Evolutionary conservation across 106 monocot genomes (phyloP), one percentile per base, ranked within the genome.

Genomic region (Allium fistulosum): DNA sequence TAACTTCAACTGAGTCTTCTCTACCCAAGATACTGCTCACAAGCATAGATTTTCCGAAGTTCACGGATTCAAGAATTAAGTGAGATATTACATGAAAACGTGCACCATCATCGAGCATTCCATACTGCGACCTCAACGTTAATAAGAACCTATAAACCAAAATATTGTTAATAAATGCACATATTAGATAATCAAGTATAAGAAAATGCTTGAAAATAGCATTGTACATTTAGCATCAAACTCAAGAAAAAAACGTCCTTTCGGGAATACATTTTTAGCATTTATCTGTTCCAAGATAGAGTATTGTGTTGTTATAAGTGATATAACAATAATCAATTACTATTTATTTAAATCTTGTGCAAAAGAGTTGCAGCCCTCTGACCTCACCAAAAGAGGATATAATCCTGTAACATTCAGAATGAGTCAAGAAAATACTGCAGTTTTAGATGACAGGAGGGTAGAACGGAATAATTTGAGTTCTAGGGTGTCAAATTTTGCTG

Each of bases 21-120:
- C 61, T 78, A 46, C 79, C 83, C 53, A 84, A 57, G 18, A 85
- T 79, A 74, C 77, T 81, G 76, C 64, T 78, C 6, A 90, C 79
- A 85, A 99, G 85, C 79, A 99, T 67, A 26, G 79, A 72, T 67
- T 93, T 99, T 15, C 78, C 86, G 69, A 61, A 73, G 67, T 83
- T 90, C 17, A 99, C 74, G 68, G 78, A 82, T 76, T 87, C 93
- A 49, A 87, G 71, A 62, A 99, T 81, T 82, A 99, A 79, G 58
- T 90, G 86, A 11, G 90, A 85, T 46, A 90, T 83, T 63, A 85
- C 70, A 78, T 90, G 84, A 69, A 81, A 90, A 59, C 99, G 88
- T 62, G 93, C 84, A 37, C 81, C 87, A 78, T 83, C 90, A 83
- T 87, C 83, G 48, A 72, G 72, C 46, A 51, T 26, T 50, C 76